Conservation (phyloP, 345 rosid species). For the Capsella bursapastoris region DNA sequence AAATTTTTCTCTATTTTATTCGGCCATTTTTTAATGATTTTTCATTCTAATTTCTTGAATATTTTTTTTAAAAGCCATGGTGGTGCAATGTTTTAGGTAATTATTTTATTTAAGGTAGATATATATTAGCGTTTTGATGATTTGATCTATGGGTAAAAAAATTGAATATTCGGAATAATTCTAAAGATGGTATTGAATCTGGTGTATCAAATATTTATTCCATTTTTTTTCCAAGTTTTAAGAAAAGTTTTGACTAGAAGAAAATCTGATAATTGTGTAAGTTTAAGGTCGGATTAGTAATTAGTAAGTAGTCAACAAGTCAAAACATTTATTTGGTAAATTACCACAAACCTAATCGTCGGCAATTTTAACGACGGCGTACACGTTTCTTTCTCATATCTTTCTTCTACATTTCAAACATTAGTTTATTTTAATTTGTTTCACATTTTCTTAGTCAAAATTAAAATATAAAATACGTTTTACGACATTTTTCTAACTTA, state of each 20-base stretch:
- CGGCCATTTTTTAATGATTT: background rate
- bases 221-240: background rate
- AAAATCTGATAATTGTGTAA: background rate
- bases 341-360: constrained; percentile 34
- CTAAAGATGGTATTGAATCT: constrained; percentile 14
- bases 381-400: constrained; percentile 30
- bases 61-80: background rate
- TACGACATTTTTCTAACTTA: background rate
- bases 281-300: constrained; percentile 16
- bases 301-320: constrained; percentile 35
- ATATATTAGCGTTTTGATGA: constrained; percentile 5
- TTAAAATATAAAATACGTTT: constrained; percentile 14
- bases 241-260: constrained; percentile 21
- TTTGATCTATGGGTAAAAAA: background rate
- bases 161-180: background rate
- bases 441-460: constrained; percentile 9
- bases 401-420: constrained; percentile 21
- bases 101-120: background rate
- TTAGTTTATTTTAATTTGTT: background rate
- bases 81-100: background rate
- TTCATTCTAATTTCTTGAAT: background rate
- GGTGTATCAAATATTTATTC: background rate
- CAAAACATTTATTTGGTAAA: constrained; percentile 8
- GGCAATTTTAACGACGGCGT: constrained; percentile 24
- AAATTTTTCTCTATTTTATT: background rate